Evolutionary conservation across 495 filamentous ascomycete genomes (phyloP).

Genomic region (Articulospora tetracladia): DNA sequence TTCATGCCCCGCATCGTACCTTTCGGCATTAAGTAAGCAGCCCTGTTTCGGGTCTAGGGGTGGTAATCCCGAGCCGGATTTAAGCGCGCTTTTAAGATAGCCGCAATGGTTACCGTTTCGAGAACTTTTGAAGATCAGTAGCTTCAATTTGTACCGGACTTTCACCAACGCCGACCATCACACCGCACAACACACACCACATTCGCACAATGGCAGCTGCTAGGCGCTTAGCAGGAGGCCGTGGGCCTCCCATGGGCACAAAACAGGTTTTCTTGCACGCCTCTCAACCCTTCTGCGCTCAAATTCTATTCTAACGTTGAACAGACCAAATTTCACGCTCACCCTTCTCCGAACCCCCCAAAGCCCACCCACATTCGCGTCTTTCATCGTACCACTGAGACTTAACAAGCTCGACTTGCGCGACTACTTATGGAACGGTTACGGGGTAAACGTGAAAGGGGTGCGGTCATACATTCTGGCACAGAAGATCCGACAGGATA

Average conservation of each 20-base stretch:
- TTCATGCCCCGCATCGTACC: not conserved
- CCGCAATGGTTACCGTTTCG: not conserved
- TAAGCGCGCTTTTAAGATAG: not conserved
- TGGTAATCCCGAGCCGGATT: not conserved
- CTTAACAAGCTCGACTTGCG: conserved; percentile 90
- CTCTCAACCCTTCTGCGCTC: not conserved
- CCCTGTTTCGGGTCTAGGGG: not conserved
- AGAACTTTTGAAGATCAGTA: not conserved
- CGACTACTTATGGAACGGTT: conserved; percentile 79
- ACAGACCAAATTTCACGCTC: conserved; percentile 74
- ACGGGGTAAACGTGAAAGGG: conserved; percentile 60
- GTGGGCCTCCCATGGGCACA: conserved; percentile 31
- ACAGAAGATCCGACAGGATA: conserved; percentile 50
- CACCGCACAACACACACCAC: not conserved
- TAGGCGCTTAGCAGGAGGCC: not conserved
- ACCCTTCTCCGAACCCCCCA: conserved; percentile 67
- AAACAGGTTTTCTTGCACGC: conserved; percentile 70
- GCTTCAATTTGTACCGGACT: not conserved
- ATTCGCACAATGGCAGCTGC: conserved; percentile 5
- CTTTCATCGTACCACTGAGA: conserved; percentile 79
- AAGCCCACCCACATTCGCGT: conserved; percentile 72
- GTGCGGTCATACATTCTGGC: conserved; percentile 80
- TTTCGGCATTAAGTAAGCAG: not conserved
- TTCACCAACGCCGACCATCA: not conserved
- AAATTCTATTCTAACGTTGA: not conserved